These are phyloP conservation scores for Oryza glaberrima DNA, from an alignment of 176 grass and related monocot genomes.

Conservation along the genomic window DNA sequence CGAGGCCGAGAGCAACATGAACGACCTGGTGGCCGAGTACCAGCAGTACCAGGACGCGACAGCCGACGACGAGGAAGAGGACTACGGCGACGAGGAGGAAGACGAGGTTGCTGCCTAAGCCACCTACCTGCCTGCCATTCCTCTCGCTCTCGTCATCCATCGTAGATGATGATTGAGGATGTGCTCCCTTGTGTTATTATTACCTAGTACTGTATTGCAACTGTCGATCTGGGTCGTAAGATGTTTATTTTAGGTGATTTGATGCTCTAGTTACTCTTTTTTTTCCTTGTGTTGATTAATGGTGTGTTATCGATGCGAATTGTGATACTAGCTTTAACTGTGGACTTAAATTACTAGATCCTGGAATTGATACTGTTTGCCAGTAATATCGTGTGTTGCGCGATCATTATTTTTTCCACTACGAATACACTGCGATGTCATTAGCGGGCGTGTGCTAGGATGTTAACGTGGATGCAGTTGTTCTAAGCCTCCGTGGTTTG, in stretches of 20 bases:
- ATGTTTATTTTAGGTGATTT: constrained; percentile 20
- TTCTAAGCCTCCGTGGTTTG: no score
- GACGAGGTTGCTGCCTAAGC: constrained; percentile 49
- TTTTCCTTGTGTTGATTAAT: background rate
- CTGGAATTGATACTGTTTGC: background rate
- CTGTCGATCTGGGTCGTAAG: constrained; percentile 18
- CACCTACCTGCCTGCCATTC: background rate
- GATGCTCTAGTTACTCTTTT: background rate
- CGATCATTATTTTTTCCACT: no score
- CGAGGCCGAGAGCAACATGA: constrained; percentile 88
- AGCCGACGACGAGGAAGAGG: constrained; percentile 50
- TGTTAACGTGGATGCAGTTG: background rate
- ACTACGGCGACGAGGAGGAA: constrained; percentile 52
- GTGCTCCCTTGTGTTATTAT: constrained; percentile 8
- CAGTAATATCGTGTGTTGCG: background rate
- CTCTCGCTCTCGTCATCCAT: background rate
- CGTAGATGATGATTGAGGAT: background rate
- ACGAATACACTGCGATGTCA: background rate
- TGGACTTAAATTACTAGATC: constrained; percentile 32
- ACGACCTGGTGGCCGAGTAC: constrained; percentile 68
- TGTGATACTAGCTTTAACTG: constrained; percentile 30
- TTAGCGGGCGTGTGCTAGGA: background rate
- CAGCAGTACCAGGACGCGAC: constrained; percentile 73
- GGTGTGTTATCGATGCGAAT: background rate
- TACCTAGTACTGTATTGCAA: background rate